These are phyloP conservation scores for Asclepias syriaca DNA, from an alignment of 257 asterid species.

Conservation along the genomic window DNA sequence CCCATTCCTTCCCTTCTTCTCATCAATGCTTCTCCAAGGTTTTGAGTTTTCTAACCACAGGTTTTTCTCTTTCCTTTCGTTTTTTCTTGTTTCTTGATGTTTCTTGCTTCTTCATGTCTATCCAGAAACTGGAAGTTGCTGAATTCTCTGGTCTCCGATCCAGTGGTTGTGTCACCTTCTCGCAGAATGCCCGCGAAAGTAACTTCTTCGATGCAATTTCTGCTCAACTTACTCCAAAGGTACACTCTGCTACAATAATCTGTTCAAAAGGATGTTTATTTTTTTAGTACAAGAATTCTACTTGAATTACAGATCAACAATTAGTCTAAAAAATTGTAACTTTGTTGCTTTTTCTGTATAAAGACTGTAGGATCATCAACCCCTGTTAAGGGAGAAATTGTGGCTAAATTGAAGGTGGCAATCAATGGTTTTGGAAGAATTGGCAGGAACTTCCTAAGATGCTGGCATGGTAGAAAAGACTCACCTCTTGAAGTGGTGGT, in stretches of 20 bases:
- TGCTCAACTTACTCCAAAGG: slow-evolving; percentile 69
- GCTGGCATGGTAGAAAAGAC: slow-evolving; percentile 93
- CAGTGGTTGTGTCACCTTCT: slow-evolving; percentile 47
- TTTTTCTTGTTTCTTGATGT: slow-evolving; percentile 3
- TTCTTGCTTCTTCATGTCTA: neutral
- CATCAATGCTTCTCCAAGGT: slow-evolving; percentile 82
- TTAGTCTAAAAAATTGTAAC: neutral
- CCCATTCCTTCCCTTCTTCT: slow-evolving; percentile 42
- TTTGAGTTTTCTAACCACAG: neutral
- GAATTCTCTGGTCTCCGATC: slow-evolving; percentile 71
- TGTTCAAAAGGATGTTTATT: neutral
- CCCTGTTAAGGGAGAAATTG: slow-evolving; percentile 63
- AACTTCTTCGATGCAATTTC: slow-evolving; percentile 63
- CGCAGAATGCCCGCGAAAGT: slow-evolving; percentile 41
- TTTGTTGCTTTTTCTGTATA: slow-evolving; percentile 11
- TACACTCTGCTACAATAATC: slow-evolving; percentile 10
- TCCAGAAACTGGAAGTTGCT: slow-evolving; percentile 58
- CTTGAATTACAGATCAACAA: neutral
- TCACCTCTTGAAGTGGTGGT: slow-evolving; percentile 88
- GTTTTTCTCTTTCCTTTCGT: neutral
- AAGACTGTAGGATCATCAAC: slow-evolving; percentile 62
- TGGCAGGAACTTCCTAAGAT: slow-evolving; percentile 92
- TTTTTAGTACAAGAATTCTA: neutral
- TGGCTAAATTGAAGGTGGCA: slow-evolving; percentile 85
- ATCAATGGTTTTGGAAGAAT: slow-evolving; percentile 90